Evolutionary conservation across 768 basidiomycete species (phyloP).

Genomic region (Kwoniella botswanensis): DNA sequence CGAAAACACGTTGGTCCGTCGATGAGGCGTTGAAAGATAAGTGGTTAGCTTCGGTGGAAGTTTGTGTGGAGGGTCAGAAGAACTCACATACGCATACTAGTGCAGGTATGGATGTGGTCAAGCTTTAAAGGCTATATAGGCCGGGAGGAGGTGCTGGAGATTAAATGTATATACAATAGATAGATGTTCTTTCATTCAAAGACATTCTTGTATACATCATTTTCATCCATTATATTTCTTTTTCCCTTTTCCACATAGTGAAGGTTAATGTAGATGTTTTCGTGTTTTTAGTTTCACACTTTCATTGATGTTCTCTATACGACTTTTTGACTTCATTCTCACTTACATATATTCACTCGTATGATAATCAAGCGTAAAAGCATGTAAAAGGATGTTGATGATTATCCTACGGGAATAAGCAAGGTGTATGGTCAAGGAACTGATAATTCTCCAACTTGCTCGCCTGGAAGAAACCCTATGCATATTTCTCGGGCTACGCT

Average conservation of each 20-base stretch:
- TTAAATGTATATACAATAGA: constrained; percentile 1
- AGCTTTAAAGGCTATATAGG: constrained; percentile 20
- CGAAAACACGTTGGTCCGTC: constrained; percentile 72
- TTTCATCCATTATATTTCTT: not conserved
- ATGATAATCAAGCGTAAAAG: not conserved
- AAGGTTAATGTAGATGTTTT: too few relatives aligned
- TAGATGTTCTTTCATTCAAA: not conserved
- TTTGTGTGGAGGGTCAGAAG: constrained; percentile 66
- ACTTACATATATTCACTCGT: not conserved
- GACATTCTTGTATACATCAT: not conserved
- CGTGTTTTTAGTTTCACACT: too few relatives aligned
- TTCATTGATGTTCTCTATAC: not conserved
- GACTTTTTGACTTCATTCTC: not conserved
- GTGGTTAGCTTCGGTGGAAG: constrained; percentile 81
- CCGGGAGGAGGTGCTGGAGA: not conserved
- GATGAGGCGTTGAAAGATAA: constrained; percentile 78
- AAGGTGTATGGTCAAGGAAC: too few relatives aligned
- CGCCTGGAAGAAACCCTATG: too few relatives aligned
- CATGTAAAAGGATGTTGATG: not conserved
- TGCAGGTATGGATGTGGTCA: constrained; percentile 51
- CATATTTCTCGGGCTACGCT: too few relatives aligned
- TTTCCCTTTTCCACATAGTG: too few relatives aligned
- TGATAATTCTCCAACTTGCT: too few relatives aligned
- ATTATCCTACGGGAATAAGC: too few relatives aligned
- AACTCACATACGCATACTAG: constrained; percentile 49